A percentile compares a stretch with the other conserved stretches of the same genome.
Conservation (phyloP, 805 yeast species). For the Zygosaccharomyces lentus region DNA sequence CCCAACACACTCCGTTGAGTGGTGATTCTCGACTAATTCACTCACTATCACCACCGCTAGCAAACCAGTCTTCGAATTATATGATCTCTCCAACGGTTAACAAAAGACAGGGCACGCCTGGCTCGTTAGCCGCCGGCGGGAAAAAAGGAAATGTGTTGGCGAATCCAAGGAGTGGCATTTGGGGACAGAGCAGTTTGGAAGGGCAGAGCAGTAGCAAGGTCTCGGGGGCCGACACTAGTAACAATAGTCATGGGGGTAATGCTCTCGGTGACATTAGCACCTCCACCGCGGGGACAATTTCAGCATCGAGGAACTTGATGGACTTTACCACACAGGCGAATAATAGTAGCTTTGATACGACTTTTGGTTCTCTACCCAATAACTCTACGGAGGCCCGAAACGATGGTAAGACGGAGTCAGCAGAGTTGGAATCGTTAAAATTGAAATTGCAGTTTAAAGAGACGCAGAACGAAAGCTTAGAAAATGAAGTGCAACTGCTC, state of each 20-base stretch:
- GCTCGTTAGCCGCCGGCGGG: conserved; percentile 9
- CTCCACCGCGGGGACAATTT: conserved; percentile 5
- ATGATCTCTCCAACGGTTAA: conserved; percentile 5
- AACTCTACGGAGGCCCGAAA: neutral
- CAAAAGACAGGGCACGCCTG: conserved; percentile 2
- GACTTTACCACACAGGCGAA: conserved; percentile 4
- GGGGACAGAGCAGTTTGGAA: conserved; percentile 3
- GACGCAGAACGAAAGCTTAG: conserved; percentile 44
- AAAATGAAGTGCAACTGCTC: conserved; percentile 41
- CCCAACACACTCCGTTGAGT: conserved; percentile 4
- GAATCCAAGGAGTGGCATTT: conserved; percentile 2
- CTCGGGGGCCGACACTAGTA: neutral
- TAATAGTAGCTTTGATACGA: conserved; percentile 10
- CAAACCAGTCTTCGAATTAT: conserved; percentile 4
- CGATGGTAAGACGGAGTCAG: neutral
- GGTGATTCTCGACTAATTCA: neutral
- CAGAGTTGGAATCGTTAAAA: conserved; percentile 38
- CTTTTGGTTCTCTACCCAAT: conserved; percentile 3
- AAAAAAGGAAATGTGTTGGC: neutral
- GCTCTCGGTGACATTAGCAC: conserved; percentile 5
- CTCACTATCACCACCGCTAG: neutral
- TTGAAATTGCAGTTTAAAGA: conserved; percentile 55
- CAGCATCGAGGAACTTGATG: conserved; percentile 6
- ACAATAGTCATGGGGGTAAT: neutral
- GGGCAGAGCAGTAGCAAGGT: neutral